Percentiles rank a stretch among this genome's conserved stretches.
Conservation (phyloP, 176 grass and related monocot genomes). For the Lolium rigidum region DNA sequence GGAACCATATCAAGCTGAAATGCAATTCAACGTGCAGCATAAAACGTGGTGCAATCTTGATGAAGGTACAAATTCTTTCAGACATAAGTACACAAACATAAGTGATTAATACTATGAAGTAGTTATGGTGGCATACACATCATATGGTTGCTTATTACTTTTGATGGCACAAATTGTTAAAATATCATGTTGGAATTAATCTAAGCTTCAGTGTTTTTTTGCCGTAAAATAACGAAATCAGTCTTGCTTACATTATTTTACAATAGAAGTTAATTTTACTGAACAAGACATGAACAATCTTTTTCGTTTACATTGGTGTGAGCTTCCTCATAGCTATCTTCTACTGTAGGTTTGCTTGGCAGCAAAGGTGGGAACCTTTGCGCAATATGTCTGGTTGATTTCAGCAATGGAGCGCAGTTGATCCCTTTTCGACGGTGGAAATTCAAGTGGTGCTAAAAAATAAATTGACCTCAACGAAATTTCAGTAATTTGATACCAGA, state of each 20-base stretch:
- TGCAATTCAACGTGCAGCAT: constrained; percentile 47
- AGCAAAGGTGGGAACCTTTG: constrained; percentile 56
- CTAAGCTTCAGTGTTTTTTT: constrained; percentile 24
- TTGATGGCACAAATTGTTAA: neutral
- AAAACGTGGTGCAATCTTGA: constrained; percentile 35
- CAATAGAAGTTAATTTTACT: constrained; percentile 7
- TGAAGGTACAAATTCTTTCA: constrained; percentile 28
- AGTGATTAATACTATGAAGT: constrained; percentile 19
- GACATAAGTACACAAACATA: constrained; percentile 4
- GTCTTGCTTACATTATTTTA: constrained; percentile 22
- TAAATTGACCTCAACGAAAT: constrained; percentile 38
- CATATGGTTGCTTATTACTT: constrained; percentile 1
- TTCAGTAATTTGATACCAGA: constrained; percentile 18
- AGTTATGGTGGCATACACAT: neutral
- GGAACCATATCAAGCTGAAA: constrained; percentile 56
- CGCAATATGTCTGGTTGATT: constrained; percentile 48
- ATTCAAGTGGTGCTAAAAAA: constrained; percentile 43
- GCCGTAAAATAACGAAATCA: neutral
- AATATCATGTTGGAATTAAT: neutral
- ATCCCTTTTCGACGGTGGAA: constrained; percentile 49
- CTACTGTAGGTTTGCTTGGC: constrained; percentile 49
- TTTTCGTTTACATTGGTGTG: neutral
- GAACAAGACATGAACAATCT: neutral
- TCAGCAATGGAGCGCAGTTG: neutral
- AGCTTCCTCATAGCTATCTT: constrained; percentile 36